These are phyloP conservation scores for Coffea canephora DNA, from an alignment of 257 asterid species.

Conservation along the genomic window DNA sequence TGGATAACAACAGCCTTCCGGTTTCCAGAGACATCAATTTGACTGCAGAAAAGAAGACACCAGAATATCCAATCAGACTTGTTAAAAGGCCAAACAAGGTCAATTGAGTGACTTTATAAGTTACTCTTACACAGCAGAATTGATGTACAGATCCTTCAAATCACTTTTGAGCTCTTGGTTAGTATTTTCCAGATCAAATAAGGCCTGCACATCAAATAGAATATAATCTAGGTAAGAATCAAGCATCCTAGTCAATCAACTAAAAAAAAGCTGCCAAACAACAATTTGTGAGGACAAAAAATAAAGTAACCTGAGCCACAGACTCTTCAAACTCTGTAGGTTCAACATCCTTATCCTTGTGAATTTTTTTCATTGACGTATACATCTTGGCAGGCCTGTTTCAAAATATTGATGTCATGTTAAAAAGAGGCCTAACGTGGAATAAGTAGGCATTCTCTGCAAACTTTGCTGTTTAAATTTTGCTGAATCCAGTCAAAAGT, in stretches of 20 bases:
- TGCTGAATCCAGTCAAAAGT: background rate
- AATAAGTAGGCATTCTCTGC: background rate
- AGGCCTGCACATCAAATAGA: conserved; percentile 41
- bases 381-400: conserved; percentile 59
- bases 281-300: background rate
- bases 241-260: background rate
- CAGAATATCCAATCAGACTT: background rate
- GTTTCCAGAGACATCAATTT: conserved; percentile 69
- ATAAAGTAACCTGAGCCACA: conserved; percentile 66
- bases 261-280: background rate
- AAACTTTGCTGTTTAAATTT: too few species aligned
- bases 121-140: conserved; percentile 65
- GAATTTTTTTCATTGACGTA: conserved; percentile 64
- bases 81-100: background rate
- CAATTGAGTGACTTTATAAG: background rate
- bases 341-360: conserved; percentile 76
- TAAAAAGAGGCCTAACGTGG: background rate
- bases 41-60: conserved; percentile 38
- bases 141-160: conserved; percentile 80
- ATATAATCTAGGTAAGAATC: background rate
- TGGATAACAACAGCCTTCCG: conserved; percentile 89
- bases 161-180: conserved; percentile 84
- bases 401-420: background rate
- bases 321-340: conserved; percentile 86
- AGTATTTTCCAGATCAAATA: conserved; percentile 80